Evolutionary conservation across 1,139 yeast genomes (phyloP), one percentile per base, ranked within the genome.

Genomic region (Blastobotrys ciferrii): DNA sequence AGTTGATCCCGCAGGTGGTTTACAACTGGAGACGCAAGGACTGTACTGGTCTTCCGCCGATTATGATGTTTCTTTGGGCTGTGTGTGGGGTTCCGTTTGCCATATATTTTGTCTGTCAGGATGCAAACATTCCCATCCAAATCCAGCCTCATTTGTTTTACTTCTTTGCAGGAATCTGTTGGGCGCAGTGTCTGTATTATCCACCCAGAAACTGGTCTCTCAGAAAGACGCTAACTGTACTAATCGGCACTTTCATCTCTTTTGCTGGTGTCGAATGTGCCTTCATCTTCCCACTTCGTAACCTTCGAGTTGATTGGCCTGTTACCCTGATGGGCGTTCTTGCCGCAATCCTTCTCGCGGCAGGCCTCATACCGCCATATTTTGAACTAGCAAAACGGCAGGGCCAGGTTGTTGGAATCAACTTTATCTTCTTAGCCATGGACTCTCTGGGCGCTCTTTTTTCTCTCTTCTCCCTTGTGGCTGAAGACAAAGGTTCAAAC

Each of bases 121-220:
- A 81, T 50, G 82, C 91, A 0, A 81, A 86, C 43, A 75, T 87
- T 5, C 92, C 95, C 0, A 75, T 89, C 41, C 82, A 84, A 63
- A 73, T 91, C 23, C 98, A 91, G 65, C 98, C 98, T 0, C 89
- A 85, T 63, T 69, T 88, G 11, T 91, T 91, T 70, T 81, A 86
- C 52, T 69, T 81, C 46, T 84, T 88, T 59, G 82, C 95, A 57
- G 64, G 78, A 30, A 63, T 84, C 0, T 74, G 87, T 9, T 87
- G 87, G 80, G 70, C 73, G 19, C 97, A 91, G 66, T 70, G 82
- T 2, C 71, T 88, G 49, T 87, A 84, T 62, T 91, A 91, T 64
- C 96, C 96, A 1, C 96, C 96, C 0, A 70, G 41, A 11, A 31
- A 40, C 19, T 33, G 48, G 56, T 53, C 48, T 42, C 47, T 37